phyloP scores from a whole-genome alignment of 495 filamentous ascomycete genomes.

The Penicillium goetzii region DNA sequence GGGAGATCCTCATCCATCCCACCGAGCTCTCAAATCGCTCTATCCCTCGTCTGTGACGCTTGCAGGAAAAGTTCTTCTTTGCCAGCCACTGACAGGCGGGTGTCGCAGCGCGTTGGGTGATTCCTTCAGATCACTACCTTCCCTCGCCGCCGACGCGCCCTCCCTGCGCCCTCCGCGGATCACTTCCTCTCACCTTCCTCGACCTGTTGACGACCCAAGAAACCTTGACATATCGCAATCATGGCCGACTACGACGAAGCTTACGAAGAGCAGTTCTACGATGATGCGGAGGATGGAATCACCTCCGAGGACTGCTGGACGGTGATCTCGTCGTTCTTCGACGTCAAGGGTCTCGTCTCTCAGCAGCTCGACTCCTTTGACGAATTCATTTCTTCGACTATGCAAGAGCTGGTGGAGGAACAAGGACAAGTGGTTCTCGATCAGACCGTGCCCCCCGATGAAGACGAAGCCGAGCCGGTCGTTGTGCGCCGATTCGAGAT shows the following conservation, averaged over 20 bases:
- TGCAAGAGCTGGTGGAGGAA: slow-evolving; percentile 89
- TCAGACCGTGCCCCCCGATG: slow-evolving; percentile 72
- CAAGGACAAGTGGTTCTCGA: slow-evolving; percentile 87
- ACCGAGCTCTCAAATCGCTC: slow-evolving; percentile 20
- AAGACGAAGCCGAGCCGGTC: slow-evolving; percentile 71
- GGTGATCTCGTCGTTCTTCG: slow-evolving; percentile 96
- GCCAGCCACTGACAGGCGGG: slow-evolving; percentile 29
- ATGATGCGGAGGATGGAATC: slow-evolving; percentile 70
- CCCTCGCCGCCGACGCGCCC: slow-evolving; percentile 32
- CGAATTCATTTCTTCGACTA: slow-evolving; percentile 89
- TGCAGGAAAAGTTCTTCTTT: slow-evolving; percentile 12
- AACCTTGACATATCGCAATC: slow-evolving; percentile 18
- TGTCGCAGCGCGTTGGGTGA: slow-evolving; percentile 35
- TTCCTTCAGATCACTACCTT: slow-evolving; percentile 22
- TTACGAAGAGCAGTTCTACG: slow-evolving; percentile 58
- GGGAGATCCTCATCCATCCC: slow-evolving; percentile 30
- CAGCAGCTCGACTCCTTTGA: slow-evolving; percentile 99
- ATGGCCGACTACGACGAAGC: slow-evolving; percentile 60
- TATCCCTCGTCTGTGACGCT: slow-evolving; percentile 20
- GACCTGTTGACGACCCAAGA: neutral
- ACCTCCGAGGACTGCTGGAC: slow-evolving; percentile 95
- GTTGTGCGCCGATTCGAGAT: slow-evolving; percentile 89
- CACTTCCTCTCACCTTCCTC: slow-evolving; percentile 5
- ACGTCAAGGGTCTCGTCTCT: slow-evolving; percentile 90
- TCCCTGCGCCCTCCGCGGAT: slow-evolving; percentile 36